phyloP scores from a whole-genome alignment of 495 filamentous ascomycete species.

The Aspergillus haitiensis region DNA sequence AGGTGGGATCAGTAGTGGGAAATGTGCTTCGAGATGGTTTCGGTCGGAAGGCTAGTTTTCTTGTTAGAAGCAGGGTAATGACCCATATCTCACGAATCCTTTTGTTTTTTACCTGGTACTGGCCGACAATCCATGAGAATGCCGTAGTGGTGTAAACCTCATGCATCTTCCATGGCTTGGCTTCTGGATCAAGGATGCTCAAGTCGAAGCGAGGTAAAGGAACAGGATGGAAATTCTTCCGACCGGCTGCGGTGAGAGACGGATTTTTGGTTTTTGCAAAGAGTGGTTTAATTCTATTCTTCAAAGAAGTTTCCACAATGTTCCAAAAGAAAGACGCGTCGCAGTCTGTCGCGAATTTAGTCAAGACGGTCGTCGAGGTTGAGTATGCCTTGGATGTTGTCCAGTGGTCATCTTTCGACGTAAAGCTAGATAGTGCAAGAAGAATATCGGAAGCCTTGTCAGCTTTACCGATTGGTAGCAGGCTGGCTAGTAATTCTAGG shows the following conservation, averaged over 20 bases:
- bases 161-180: conserved; percentile 73
- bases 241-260: conserved; percentile 60
- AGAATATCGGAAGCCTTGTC: conserved; percentile 28
- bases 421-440: conserved; percentile 48
- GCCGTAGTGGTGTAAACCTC: conserved; percentile 61
- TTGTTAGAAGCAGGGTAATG: not conserved
- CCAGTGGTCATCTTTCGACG: conserved; percentile 55
- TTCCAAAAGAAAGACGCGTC: conserved; percentile 34
- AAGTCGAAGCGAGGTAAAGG: conserved; percentile 43
- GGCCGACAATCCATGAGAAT: conserved; percentile 63
- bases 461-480: conserved; percentile 25
- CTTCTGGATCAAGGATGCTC: conserved; percentile 47
- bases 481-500: conserved; percentile 24
- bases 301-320: conserved; percentile 58
- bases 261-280: conserved; percentile 66
- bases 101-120: conserved; percentile 37
- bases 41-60: conserved; percentile 28
- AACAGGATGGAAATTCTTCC: conserved; percentile 57
- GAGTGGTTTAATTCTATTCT: conserved; percentile 58
- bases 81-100: no score
- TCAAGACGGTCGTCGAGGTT: conserved; percentile 43
- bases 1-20: conserved; percentile 81
- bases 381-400: conserved; percentile 35
- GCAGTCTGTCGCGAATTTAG: conserved; percentile 29
- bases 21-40: conserved; percentile 52